Conservation (phyloP, 2,329 filamentous ascomycete species). For the Trichoderma sp. region DNA sequence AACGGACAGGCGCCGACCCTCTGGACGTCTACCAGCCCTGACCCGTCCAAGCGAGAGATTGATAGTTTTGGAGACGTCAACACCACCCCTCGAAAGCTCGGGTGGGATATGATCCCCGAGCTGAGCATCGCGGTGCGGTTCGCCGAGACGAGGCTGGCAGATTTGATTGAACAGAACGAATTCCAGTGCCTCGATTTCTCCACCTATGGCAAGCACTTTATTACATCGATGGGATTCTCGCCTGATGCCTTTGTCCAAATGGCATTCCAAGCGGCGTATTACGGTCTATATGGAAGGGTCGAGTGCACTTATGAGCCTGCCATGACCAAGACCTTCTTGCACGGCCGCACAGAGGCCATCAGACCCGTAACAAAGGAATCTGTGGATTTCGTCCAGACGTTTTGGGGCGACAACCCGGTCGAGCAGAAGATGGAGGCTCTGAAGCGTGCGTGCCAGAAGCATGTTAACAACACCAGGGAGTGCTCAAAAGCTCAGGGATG, state of each 20-base stretch:
- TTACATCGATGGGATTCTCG: slow-evolving; percentile 95
- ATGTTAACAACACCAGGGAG: slow-evolving; percentile 76
- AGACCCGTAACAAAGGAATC: slow-evolving; percentile 81
- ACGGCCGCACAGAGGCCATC: slow-evolving; percentile 93
- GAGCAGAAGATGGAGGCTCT: slow-evolving; percentile 84
- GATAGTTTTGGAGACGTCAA: slow-evolving; percentile 90
- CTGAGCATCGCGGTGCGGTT: slow-evolving; percentile 89
- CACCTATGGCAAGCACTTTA: slow-evolving; percentile 94
- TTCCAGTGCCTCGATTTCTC: slow-evolving; percentile 89
- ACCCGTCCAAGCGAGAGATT: slow-evolving; percentile 89
- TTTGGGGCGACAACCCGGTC: slow-evolving; percentile 89
- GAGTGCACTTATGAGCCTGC: slow-evolving; percentile 97
- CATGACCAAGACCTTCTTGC: slow-evolving; percentile 94
- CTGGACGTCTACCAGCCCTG: slow-evolving; percentile 88
- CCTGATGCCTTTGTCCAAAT: slow-evolving; percentile 98
- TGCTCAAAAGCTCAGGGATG: slow-evolving; percentile 90
- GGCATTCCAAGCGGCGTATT: slow-evolving; percentile 98
- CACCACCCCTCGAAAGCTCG: slow-evolving; percentile 91
- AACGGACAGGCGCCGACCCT: slow-evolving; percentile 89
- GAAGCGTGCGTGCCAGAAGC: slow-evolving; percentile 78
- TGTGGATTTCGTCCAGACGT: slow-evolving; percentile 85
- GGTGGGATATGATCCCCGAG: slow-evolving; percentile 97
- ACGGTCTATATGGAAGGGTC: slow-evolving; percentile 88
- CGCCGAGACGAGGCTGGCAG: slow-evolving; percentile 89
- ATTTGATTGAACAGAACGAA: slow-evolving; percentile 95